Evolutionary conservation across 140 eudicot species (phyloP), one percentile per base, ranked within the genome.

Genomic region (Bidens hawaiensis): DNA sequence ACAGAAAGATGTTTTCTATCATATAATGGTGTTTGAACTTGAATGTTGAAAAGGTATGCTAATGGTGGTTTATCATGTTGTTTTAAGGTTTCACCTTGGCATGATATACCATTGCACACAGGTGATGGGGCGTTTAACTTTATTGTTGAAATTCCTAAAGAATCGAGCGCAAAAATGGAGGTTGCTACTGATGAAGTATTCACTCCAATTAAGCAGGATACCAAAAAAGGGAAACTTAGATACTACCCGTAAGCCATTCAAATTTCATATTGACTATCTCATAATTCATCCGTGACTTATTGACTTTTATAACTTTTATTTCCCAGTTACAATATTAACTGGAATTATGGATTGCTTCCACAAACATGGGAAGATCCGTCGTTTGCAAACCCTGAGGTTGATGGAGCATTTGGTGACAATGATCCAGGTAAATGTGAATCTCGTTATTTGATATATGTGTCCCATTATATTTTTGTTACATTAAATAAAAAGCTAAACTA

Each of bases 311-410:
- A n/a, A n/a, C n/a, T n/a, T n/a, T n/a, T n/a, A 11, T 75, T 52
- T 75, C 25, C 1, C 79, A 93, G 99, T 49, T 93, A 93, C 93
- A 93, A 93, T 67, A 87, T 93, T 30, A 87, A 93, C 69, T 93
- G 99, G 99, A 93, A 93, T 71, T 93, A 93, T 52, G 99, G 99
- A n/a, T 77, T 93, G 79, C 89, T 93, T 70, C 99, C 99, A 61
- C 99, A 93, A 82, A 93, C 99, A 69, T 93, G 99, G 99, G 99
- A 93, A 75, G 99, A 93, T 60, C 96, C 99, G 61, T 74, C 96
- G 53, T 51, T 71, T 64, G 94, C 96, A 49, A 88, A 85, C 46
- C 69, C 85, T 59, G 99, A 93, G 25, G 99, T 93, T 75, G 99
- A 93, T 4, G 99, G 99, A 24, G 95, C 99, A 59, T 82, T 87